Conservation (phyloP, 352 stramenopile genomes). For the Phytophthora pinifolia region DNA sequence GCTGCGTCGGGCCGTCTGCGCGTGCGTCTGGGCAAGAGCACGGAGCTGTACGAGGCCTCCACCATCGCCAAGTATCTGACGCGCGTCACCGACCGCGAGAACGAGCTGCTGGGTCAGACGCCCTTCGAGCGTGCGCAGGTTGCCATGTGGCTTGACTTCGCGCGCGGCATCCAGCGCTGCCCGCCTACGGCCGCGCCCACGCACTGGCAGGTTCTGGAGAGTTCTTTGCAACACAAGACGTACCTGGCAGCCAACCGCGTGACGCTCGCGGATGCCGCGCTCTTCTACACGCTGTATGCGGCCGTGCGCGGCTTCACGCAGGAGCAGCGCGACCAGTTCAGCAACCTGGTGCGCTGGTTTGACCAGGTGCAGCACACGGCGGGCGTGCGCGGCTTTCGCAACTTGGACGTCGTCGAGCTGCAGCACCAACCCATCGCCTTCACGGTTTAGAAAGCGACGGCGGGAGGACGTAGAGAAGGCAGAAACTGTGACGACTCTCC, state of each 20-base stretch:
- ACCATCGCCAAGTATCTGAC: slow-evolving; percentile 81
- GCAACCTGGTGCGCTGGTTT: slow-evolving; percentile 80
- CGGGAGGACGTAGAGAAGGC: slow-evolving; percentile 1
- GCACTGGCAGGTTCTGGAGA: slow-evolving; percentile 71
- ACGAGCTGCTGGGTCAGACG: slow-evolving; percentile 56
- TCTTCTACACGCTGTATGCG: slow-evolving; percentile 68
- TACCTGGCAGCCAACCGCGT: slow-evolving; percentile 70
- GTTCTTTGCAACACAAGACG: slow-evolving; percentile 51
- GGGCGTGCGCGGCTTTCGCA: slow-evolving; percentile 79
- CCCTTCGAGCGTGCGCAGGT: slow-evolving; percentile 74
- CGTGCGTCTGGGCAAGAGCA: slow-evolving; percentile 71
- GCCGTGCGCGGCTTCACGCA: slow-evolving; percentile 39
- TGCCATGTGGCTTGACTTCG: slow-evolving; percentile 79
- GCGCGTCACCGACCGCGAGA: slow-evolving; percentile 69
- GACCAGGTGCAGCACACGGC: slow-evolving; percentile 86
- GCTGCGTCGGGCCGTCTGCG: slow-evolving; percentile 71
- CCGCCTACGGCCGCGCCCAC: slow-evolving; percentile 32
- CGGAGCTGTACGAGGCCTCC: slow-evolving; percentile 68
- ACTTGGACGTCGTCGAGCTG: slow-evolving; percentile 65
- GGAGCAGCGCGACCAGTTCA: slow-evolving; percentile 47
- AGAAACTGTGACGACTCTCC: not conserved
- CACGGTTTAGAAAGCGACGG: slow-evolving; percentile 55
- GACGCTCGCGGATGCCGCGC: slow-evolving; percentile 75
- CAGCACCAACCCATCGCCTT: slow-evolving; percentile 51
- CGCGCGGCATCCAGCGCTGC: slow-evolving; percentile 46